Conservation (phyloP, 1,139 yeast species). For the Taphrina communis region DNA sequence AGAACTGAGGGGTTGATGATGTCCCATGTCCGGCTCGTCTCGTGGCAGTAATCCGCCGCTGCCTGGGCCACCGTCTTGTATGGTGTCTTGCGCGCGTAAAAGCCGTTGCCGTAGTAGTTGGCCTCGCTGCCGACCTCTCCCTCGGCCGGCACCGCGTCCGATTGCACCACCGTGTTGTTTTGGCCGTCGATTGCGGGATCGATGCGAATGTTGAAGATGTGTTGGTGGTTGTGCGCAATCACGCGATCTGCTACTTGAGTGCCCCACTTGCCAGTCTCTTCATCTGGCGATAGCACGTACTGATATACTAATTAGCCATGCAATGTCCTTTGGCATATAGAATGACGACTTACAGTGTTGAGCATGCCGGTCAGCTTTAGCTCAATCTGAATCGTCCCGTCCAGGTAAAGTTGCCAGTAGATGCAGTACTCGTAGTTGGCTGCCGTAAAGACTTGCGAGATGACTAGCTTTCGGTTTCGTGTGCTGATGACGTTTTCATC, state of each 20-base stretch:
- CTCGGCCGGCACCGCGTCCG: slow-evolving; percentile 68
- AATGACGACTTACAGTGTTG: slow-evolving; percentile 57
- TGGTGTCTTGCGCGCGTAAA: slow-evolving; percentile 65
- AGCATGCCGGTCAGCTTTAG: slow-evolving; percentile 80
- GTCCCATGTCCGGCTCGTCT: slow-evolving; percentile 78
- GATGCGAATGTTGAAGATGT: slow-evolving; percentile 75
- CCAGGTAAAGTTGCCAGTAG: slow-evolving; percentile 82
- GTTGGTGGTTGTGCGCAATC: slow-evolving; percentile 86
- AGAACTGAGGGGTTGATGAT: slow-evolving; percentile 70
- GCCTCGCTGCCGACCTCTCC: slow-evolving; percentile 67
- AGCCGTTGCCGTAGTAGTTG: slow-evolving; percentile 75
- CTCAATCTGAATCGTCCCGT: slow-evolving; percentile 79
- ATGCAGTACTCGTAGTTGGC: slow-evolving; percentile 84
- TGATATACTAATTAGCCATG: neutral
- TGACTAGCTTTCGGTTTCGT: slow-evolving; percentile 72
- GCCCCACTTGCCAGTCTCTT: slow-evolving; percentile 75
- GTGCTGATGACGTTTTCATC: slow-evolving; percentile 77
- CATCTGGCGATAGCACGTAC: slow-evolving; percentile 65
- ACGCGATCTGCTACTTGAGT: slow-evolving; percentile 79
- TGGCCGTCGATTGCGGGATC: slow-evolving; percentile 85
- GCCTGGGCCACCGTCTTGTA: slow-evolving; percentile 74
- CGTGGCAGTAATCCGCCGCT: slow-evolving; percentile 64
- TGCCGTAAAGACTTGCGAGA: slow-evolving; percentile 82
- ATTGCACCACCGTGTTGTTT: slow-evolving; percentile 71
- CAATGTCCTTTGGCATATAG: neutral